These are phyloP conservation scores for Alternaria sp. DNA, from an alignment of 2,329 filamentous ascomycete genomes.

Conservation along the genomic window DNA sequence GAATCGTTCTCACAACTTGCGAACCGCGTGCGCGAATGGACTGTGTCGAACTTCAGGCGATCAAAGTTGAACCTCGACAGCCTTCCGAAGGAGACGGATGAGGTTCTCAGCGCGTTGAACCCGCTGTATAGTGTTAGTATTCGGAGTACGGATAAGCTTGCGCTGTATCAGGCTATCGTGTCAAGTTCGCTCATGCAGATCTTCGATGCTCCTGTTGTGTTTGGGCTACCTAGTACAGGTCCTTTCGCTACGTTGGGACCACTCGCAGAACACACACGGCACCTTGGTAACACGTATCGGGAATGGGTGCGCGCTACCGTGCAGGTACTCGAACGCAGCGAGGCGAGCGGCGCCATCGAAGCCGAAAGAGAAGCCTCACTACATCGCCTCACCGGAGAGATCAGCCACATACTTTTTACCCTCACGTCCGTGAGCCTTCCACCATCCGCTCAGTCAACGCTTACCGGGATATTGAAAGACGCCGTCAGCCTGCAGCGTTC, in stretches of 20 bases:
- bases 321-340: slow-evolving; percentile 30
- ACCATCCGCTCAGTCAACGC: slow-evolving; percentile 18
- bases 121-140: slow-evolving; percentile 20
- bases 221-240: slow-evolving; percentile 36
- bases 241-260: slow-evolving; percentile 23
- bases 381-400: slow-evolving; percentile 24
- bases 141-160: slow-evolving; percentile 31
- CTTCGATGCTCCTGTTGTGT: slow-evolving; percentile 31
- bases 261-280: slow-evolving; percentile 27
- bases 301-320: slow-evolving; percentile 43
- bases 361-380: slow-evolving; percentile 19
- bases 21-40: slow-evolving; percentile 77
- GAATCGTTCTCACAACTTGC: slow-evolving; percentile 67
- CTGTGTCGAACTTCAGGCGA: slow-evolving; percentile 71
- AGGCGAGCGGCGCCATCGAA: slow-evolving; percentile 11
- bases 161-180: slow-evolving; percentile 42
- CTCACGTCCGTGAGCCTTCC: slow-evolving; percentile 31
- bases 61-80: slow-evolving; percentile 56
- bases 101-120: slow-evolving; percentile 24
- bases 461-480: slow-evolving; percentile 31
- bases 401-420: slow-evolving; percentile 31
- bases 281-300: slow-evolving; percentile 21
- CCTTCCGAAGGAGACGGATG: slow-evolving; percentile 23
- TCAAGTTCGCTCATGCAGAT: slow-evolving; percentile 34
- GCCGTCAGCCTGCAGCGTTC: slow-evolving; percentile 36